phyloP scores from a whole-genome alignment of 306 rosid species.

The Lablab purpureus region DNA sequence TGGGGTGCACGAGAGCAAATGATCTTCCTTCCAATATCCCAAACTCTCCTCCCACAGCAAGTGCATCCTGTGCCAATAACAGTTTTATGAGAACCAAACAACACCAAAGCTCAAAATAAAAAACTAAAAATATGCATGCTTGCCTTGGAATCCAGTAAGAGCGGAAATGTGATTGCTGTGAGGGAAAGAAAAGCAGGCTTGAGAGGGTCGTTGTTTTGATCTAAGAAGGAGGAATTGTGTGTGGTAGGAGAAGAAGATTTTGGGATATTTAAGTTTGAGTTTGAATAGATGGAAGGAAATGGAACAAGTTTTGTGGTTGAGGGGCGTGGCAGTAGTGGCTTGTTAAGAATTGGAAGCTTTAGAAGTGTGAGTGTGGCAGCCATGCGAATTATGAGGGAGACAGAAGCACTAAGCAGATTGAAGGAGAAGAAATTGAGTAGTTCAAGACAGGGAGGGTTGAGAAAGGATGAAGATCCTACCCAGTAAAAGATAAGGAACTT shows the following conservation, averaged over 20 bases:
- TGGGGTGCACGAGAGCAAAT: slow-evolving; percentile 88
- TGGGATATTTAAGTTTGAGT: slow-evolving; percentile 47
- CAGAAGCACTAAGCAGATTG: not conserved
- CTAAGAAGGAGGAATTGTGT: slow-evolving; percentile 27
- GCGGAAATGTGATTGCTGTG: slow-evolving; percentile 68
- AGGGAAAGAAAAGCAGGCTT: slow-evolving; percentile 70
- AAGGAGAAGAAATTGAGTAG: not conserved
- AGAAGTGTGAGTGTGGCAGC: slow-evolving; percentile 75
- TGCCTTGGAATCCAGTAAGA: slow-evolving; percentile 63
- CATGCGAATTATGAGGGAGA: slow-evolving; percentile 47
- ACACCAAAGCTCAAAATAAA: not conserved
- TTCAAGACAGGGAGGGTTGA: not conserved
- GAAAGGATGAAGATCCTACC: slow-evolving; percentile 6
- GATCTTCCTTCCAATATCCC: slow-evolving; percentile 92
- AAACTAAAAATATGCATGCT: not conserved
- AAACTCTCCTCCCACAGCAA: slow-evolving; percentile 84
- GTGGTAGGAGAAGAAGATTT: slow-evolving; percentile 13
- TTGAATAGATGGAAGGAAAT: slow-evolving; percentile 46
- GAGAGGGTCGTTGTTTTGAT: slow-evolving; percentile 45
- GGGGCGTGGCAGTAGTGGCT: slow-evolving; percentile 31
- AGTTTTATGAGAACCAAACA: not conserved
- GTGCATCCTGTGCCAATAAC: slow-evolving; percentile 61
- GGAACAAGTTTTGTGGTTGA: slow-evolving; percentile 46
- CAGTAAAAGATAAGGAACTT: slow-evolving; percentile 40
- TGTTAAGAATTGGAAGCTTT: slow-evolving; percentile 55